These are phyloP conservation scores for Pleurotus ostreatus DNA, from an alignment of 768 basidiomycete species.

Conservation along the genomic window DNA sequence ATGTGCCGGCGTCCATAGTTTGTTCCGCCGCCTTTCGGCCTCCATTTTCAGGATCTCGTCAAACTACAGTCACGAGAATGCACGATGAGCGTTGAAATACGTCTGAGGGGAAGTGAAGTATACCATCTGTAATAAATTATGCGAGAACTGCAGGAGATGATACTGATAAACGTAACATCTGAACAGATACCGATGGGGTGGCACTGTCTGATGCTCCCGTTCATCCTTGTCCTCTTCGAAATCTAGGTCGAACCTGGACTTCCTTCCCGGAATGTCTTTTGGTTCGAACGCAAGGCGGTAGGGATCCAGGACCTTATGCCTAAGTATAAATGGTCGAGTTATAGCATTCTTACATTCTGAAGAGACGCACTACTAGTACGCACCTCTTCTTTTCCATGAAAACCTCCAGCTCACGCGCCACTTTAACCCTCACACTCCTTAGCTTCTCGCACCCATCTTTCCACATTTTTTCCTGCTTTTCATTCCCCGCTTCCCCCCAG, in stretches of 20 bases:
- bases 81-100: background rate
- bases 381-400: conserved; percentile 55
- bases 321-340: conserved; percentile 13
- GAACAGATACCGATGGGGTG: conserved; percentile 68
- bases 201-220: conserved; percentile 19
- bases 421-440: conserved; percentile 28
- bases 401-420: conserved; percentile 33
- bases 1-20: conserved; percentile 56
- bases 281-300: conserved; percentile 50
- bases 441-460: conserved; percentile 32
- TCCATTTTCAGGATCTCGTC: conserved; percentile 56
- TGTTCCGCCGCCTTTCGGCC: conserved; percentile 30
- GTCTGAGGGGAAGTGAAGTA: conserved; percentile 6
- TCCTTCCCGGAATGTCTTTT: background rate
- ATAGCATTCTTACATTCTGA: too few relatives aligned
- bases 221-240: conserved; percentile 27
- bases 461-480: conserved; percentile 23
- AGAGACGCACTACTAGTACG: conserved; percentile 3
- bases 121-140: conserved; percentile 38
- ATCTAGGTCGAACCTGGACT: conserved; percentile 17
- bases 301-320: conserved; percentile 54
- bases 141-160: conserved; percentile 38
- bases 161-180: conserved; percentile 73
- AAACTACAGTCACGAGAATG: conserved; percentile 34
- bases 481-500: conserved; percentile 23